These are phyloP conservation scores for Aspergillus japonicus DNA, from an alignment of 2,329 filamentous ascomycete species.

Conservation along the genomic window DNA sequence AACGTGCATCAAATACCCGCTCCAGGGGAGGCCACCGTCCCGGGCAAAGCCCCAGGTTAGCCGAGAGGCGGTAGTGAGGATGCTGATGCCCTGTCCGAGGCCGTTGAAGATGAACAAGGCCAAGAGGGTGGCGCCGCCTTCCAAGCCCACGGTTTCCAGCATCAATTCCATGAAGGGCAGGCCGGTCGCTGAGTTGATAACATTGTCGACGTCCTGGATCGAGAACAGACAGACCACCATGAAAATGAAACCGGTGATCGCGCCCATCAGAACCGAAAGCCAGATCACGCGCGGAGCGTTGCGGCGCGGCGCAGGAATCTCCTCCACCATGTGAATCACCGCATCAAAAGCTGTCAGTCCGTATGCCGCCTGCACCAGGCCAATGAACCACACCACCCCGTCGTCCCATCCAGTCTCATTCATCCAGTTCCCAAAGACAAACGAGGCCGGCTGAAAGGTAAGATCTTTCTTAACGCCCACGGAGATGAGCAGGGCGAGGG, in stretches of 20 bases:
- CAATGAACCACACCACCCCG: constrained; percentile 59
- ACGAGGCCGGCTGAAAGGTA: constrained; percentile 50
- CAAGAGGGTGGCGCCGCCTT: constrained; percentile 51
- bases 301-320: constrained; percentile 53
- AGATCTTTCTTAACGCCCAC: constrained; percentile 49
- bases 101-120: constrained; percentile 58
- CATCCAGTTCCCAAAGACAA: constrained; percentile 55
- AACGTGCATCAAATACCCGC: constrained; percentile 46
- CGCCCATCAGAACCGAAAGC: constrained; percentile 52
- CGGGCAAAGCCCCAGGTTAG: constrained; percentile 57
- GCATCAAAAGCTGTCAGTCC: constrained; percentile 59
- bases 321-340: constrained; percentile 59
- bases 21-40: constrained; percentile 51
- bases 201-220: constrained; percentile 47
- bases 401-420: constrained; percentile 55
- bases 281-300: constrained; percentile 55
- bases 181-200: constrained; percentile 41
- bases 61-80: constrained; percentile 53
- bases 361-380: constrained; percentile 58
- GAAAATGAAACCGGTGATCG: constrained; percentile 53
- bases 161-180: constrained; percentile 54
- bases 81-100: constrained; percentile 53
- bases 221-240: constrained; percentile 55
- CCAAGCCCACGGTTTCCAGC: constrained; percentile 40
- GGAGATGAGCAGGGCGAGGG: constrained; percentile 52